A percentile compares a stretch with the other conserved stretches of the same genome.
phyloP scores from a whole-genome alignment of 2,329 filamentous ascomycete species.

The Septoria linicola region DNA sequence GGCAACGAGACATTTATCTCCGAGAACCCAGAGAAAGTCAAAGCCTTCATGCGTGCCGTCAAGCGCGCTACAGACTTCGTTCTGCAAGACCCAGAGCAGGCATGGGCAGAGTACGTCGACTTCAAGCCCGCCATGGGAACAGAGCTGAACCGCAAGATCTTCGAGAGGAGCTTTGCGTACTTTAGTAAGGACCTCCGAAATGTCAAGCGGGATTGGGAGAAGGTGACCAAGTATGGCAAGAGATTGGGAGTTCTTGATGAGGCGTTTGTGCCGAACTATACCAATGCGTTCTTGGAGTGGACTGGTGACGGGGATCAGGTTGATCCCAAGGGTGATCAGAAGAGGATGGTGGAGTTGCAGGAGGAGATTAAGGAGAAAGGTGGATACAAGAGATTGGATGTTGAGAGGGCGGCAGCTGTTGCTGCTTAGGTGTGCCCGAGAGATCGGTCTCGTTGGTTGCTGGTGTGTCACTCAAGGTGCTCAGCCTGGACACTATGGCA shows the following conservation, averaged over 20 bases:
- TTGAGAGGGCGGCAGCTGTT: conserved; percentile 22
- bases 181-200: conserved; percentile 74
- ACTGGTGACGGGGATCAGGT: conserved; percentile 60
- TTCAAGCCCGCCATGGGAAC: conserved; percentile 71
- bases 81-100: conserved; percentile 59
- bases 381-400: conserved; percentile 59
- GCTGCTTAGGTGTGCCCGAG: conserved; percentile 21
- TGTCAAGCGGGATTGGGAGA: conserved; percentile 70
- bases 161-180: conserved; percentile 75
- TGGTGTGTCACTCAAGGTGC: too few species aligned
- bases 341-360: conserved; percentile 69
- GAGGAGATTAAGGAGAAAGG: conserved; percentile 63
- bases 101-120: conserved; percentile 68
- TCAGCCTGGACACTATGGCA: not conserved
- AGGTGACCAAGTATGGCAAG: conserved; percentile 76
- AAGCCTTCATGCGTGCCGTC: conserved; percentile 68
- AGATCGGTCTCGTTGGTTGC: too few species aligned
- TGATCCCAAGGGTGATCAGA: conserved; percentile 71
- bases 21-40: conserved; percentile 65
- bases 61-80: conserved; percentile 74
- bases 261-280: conserved; percentile 69
- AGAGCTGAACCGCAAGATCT: conserved; percentile 72
- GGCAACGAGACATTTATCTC: conserved; percentile 69
- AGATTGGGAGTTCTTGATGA: conserved; percentile 65
- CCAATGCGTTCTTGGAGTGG: conserved; percentile 68